phyloP scores from a whole-genome alignment of 1,284 basidiomycete species.

The Fomitiporia mediterranea region DNA sequence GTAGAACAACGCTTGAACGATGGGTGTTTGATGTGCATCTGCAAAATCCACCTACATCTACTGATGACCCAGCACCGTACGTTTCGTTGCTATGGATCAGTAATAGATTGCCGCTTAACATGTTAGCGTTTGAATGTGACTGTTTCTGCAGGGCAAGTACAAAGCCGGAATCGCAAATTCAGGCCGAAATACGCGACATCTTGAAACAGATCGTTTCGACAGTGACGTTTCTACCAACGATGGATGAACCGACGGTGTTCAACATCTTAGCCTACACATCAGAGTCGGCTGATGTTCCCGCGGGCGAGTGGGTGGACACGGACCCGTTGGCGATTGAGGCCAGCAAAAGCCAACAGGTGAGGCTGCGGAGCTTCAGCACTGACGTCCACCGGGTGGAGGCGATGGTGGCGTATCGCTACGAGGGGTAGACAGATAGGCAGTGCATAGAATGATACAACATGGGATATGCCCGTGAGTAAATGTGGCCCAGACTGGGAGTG shows the following conservation, averaged over 20 bases:
- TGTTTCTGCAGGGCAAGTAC: conserved; percentile 38
- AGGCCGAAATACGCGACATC: conserved; percentile 96
- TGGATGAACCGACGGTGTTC: conserved; percentile 93
- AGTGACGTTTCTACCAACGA: conserved; percentile 92
- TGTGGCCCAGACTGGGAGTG: too few relatives aligned
- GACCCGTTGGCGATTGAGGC: conserved; percentile 94
- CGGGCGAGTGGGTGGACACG: conserved; percentile 90
- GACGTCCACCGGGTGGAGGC: conserved; percentile 89
- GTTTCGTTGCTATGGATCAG: conserved; percentile 4
- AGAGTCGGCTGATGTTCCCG: conserved; percentile 82
- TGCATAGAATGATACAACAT: too few relatives aligned
- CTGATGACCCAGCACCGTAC: conserved; percentile 30
- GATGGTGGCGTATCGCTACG: conserved; percentile 82
- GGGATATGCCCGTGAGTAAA: too few relatives aligned
- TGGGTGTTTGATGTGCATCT: conserved; percentile 98
- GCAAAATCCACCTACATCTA: conserved; percentile 45
- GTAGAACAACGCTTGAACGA: conserved; percentile 85
- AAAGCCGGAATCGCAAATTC: conserved; percentile 88
- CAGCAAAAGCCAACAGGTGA: conserved; percentile 94
- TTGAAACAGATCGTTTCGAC: conserved; percentile 98
- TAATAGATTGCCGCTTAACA: background rate
- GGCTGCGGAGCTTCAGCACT: conserved; percentile 86
- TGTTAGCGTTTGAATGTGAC: background rate
- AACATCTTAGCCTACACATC: conserved; percentile 94
- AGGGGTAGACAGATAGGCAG: conserved; percentile 34